A percentile compares a stretch with the other conserved stretches of the same genome.
These are phyloP conservation scores for Calvatia gigantea DNA, from an alignment of 768 basidiomycete genomes.

Conservation along the genomic window DNA sequence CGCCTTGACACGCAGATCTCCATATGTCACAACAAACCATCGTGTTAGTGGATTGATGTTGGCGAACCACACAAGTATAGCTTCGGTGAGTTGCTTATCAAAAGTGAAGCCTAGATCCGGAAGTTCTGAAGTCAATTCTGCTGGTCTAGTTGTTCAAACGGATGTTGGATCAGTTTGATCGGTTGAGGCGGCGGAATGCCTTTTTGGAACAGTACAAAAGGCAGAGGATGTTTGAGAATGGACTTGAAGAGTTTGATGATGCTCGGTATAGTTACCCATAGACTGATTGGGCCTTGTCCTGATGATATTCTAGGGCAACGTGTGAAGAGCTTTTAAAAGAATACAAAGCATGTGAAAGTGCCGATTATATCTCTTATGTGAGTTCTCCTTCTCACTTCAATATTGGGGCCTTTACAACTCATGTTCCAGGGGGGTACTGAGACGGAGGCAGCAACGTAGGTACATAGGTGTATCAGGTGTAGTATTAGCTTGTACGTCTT, in stretches of 20 bases:
- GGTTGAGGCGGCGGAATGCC: conserved; percentile 81
- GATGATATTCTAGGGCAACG: conserved; percentile 53
- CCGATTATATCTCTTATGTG: conserved; percentile 90
- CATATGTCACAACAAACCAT: conserved; percentile 84
- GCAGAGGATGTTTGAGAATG: conserved; percentile 92
- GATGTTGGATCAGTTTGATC: conserved; percentile 94
- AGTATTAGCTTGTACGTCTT: neutral
- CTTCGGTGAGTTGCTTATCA: conserved; percentile 62
- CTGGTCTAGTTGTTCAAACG: conserved; percentile 80
- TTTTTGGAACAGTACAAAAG: conserved; percentile 98
- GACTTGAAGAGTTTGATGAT: conserved; percentile 94
- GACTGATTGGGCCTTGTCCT: neutral
- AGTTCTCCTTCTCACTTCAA: conserved; percentile 23
- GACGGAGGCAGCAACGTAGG: conserved; percentile 8
- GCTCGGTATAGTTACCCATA: conserved; percentile 58
- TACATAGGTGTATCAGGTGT: neutral
- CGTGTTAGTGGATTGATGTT: conserved; percentile 98
- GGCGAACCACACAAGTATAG: conserved; percentile 98
- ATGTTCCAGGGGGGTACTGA: conserved; percentile 13
- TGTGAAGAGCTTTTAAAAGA: conserved; percentile 88
- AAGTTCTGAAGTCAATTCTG: neutral
- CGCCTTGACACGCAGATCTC: conserved; percentile 86
- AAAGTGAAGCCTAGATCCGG: neutral
- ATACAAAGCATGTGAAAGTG: conserved; percentile 94
- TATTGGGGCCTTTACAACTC: neutral